phyloP scores from a whole-genome alignment of 345 rosid species.

The Trapa incisa region DNA sequence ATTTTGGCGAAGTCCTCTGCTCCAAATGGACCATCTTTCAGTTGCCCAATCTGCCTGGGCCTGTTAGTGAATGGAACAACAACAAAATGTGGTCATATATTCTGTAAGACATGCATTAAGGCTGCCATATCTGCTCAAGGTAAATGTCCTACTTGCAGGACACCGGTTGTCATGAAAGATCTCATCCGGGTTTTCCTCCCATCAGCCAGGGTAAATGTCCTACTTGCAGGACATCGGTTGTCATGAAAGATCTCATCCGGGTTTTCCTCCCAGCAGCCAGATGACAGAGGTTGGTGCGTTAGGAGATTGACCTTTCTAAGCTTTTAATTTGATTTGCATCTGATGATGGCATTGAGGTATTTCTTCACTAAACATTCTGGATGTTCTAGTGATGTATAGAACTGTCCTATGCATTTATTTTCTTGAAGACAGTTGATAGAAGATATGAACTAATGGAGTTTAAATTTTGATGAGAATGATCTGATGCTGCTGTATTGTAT shows the following conservation, averaged over 20 bases:
- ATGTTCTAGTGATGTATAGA: neutral
- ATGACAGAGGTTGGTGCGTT: conserved; percentile 1
- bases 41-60: conserved; percentile 85
- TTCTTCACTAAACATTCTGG: neutral
- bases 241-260: conserved; percentile 52
- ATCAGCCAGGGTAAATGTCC: conserved; percentile 60
- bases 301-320: neutral
- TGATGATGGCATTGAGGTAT: neutral
- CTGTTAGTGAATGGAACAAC: conserved; percentile 58
- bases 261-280: conserved; percentile 70
- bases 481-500: neutral
- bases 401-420: neutral
- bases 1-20: conserved; percentile 19
- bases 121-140: conserved; percentile 41
- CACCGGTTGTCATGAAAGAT: conserved; percentile 39
- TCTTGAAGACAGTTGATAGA: neutral
- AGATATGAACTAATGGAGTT: neutral
- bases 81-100: conserved; percentile 94
- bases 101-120: conserved; percentile 67
- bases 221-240: conserved; percentile 67
- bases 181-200: conserved; percentile 89
- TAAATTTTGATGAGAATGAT: neutral
- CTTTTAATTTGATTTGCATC: neutral
- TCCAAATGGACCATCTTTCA: conserved; percentile 49
- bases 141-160: conserved; percentile 91